Base-by-base conservation (phyloP, 768 basidiomycete species). In the Naganishia onofrii region DNA sequence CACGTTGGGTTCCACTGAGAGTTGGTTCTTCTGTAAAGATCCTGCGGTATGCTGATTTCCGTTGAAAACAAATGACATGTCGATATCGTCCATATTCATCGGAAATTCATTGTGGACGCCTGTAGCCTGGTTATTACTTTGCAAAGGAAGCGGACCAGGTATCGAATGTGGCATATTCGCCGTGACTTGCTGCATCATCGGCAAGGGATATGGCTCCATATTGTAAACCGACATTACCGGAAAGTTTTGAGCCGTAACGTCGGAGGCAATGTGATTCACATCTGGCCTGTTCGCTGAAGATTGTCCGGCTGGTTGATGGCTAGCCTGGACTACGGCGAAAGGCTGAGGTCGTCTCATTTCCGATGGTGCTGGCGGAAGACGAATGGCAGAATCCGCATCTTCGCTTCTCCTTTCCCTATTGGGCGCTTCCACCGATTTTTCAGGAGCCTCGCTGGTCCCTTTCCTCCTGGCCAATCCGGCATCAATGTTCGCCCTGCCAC, bases 401-500 rank as follows among this genome's bases (percentile, higher is more conserved):
- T 55, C 54, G 21, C 54, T 34, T 32, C 54, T 31, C 26, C 29
- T 12, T 3, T 34, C 38, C 10, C 23, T 28, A 38, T 12, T 38
- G 5, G 34, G 19, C 19, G 32, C 23, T 23, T 63, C 60, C 10
- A 13, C 38, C 3, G 38, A 5, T 6, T 26, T 26, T 29, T 42
- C 26, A 15, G 38, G 36, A 28, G 60, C 67, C 10, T 66, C 29
- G 65, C 55, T 60, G 48, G 34, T 55, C 42, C 31, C 34, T 44
- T 48, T 17, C 34, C 52, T 17, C 63, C 52, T n/a, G 66, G 56
- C 53, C 46, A 38, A 10, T 34, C 57, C 42, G 2, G 60, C 60
- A 19, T 26, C 74, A 64, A 71, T 75, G 73, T 73, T 77, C 36
- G 54, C 67, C 56, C 76, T 76, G 13, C 76, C 79, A 32, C 79